phyloP scores from a whole-genome alignment of 2,329 filamentous ascomycete species.

The Fusarium temperatum region DNA sequence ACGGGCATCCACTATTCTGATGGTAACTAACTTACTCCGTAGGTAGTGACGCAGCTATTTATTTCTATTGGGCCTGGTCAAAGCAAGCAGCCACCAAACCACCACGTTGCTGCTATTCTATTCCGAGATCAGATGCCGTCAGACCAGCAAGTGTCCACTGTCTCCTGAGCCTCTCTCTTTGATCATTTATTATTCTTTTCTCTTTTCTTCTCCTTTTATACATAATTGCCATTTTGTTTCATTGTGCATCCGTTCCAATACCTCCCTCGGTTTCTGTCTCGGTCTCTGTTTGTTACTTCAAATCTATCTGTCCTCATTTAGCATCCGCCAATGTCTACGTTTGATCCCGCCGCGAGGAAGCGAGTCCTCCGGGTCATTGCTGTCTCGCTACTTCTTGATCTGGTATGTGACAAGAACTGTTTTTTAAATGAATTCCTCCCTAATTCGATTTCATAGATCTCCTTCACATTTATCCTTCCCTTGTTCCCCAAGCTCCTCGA shows the following conservation, averaged over 20 bases:
- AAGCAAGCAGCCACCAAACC: conserved; percentile 31
- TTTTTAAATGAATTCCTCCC: background rate
- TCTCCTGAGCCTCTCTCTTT: conserved; percentile 27
- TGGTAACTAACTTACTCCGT: background rate
- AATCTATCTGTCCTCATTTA: conserved; percentile 5
- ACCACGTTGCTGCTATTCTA: conserved; percentile 22
- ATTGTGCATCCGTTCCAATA: background rate
- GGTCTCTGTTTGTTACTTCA: background rate
- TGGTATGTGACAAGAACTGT: conserved; percentile 64
- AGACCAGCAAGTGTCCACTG: conserved; percentile 34
- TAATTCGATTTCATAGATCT: conserved; percentile 70
- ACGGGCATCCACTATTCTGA: background rate
- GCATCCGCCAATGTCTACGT: conserved; percentile 50
- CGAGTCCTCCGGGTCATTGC: conserved; percentile 88
- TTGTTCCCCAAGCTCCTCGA: conserved; percentile 94
- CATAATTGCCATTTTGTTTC: background rate
- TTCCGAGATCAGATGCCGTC: conserved; percentile 26
- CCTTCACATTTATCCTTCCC: conserved; percentile 97
- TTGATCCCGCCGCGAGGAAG: conserved; percentile 71
- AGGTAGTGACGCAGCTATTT: conserved; percentile 6
- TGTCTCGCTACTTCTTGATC: conserved; percentile 85
- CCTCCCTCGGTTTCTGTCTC: background rate
- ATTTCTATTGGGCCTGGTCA: conserved; percentile 8
- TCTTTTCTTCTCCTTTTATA: background rate
- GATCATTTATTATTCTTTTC: conserved; percentile 1